Evolutionary conservation across 352 stramenopile genomes (phyloP).

Genomic region (Phytophthora hybrid): DNA sequence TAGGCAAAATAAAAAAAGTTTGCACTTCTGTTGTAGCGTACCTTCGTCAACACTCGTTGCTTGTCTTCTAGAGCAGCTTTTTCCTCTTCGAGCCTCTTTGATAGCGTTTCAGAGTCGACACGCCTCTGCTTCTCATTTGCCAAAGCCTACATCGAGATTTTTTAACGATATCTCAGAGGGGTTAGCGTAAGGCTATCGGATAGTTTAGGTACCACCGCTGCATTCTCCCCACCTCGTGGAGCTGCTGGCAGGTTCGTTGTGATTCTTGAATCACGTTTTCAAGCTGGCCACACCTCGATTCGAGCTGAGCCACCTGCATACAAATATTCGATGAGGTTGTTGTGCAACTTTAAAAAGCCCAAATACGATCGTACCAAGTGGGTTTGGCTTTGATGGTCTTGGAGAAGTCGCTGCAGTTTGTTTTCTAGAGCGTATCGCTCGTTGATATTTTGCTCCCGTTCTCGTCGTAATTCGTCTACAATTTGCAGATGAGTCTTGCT

Average conservation of each 20-base stretch:
- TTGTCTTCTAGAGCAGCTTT: constrained; percentile 63
- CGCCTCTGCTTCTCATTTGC: constrained; percentile 22
- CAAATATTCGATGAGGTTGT: not conserved
- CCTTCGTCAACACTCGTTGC: constrained; percentile 42
- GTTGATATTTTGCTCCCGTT: constrained; percentile 36
- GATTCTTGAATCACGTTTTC: constrained; percentile 24
- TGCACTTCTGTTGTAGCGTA: constrained; percentile 7
- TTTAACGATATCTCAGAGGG: too few relatives aligned
- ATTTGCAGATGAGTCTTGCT: constrained; percentile 28
- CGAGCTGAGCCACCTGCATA: constrained; percentile 31
- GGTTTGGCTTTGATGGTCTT: constrained; percentile 36
- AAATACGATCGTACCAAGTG: constrained; percentile 15
- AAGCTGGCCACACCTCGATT: constrained; percentile 29
- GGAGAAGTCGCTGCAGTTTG: constrained; percentile 32
- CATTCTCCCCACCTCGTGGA: constrained; percentile 26
- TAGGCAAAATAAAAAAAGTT: not conserved
- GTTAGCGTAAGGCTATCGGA: too few relatives aligned
- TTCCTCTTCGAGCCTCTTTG: constrained; percentile 39
- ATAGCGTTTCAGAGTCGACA: constrained; percentile 24
- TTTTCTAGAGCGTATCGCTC: constrained; percentile 40
- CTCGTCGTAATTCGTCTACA: constrained; percentile 42
- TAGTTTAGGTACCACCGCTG: not conserved
- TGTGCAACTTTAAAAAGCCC: not conserved
- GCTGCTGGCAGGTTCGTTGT: constrained; percentile 23
- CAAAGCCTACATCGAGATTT: constrained; percentile 17